Conservation (phyloP, 768 basidiomycete genomes). For the Phallus indusiatus region DNA sequence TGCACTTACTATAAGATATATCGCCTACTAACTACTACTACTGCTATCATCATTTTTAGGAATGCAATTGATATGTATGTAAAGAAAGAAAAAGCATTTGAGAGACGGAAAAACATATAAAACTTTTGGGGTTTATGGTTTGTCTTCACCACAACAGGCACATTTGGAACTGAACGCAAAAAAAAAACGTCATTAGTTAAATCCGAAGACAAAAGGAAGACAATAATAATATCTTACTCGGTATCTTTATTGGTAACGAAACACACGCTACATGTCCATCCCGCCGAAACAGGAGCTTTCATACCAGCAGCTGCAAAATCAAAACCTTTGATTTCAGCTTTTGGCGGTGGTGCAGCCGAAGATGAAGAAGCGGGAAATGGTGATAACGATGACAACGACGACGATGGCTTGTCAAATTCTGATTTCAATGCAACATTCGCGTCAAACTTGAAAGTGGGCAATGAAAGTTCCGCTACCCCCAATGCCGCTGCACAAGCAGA, state of each 20-base stretch:
- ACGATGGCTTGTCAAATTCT: neutral
- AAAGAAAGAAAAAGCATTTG: no score
- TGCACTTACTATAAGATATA: neutral
- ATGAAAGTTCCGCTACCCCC: slow-evolving; percentile 18
- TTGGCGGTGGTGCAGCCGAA: slow-evolving; percentile 14
- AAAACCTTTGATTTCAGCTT: slow-evolving; percentile 31
- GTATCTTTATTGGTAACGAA: slow-evolving; percentile 35
- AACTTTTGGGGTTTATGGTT: neutral
- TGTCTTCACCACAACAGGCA: slow-evolving; percentile 12
- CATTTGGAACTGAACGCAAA: slow-evolving; percentile 10
- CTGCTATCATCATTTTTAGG: no score
- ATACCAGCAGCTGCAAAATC: slow-evolving; percentile 56
- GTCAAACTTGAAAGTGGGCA: slow-evolving; percentile 20
- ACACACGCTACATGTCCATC: slow-evolving; percentile 21
- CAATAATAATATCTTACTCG: slow-evolving; percentile 38
- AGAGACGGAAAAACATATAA: no score
- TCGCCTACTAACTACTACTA: neutral
- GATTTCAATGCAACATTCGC: slow-evolving; percentile 14
- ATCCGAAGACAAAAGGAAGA: slow-evolving; percentile 39
- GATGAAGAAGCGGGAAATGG: neutral
- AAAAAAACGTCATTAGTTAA: slow-evolving; percentile 1
- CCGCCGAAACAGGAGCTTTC: slow-evolving; percentile 27
- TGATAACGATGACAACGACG: no score
- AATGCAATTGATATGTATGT: no score
- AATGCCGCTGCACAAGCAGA: slow-evolving; percentile 17